A percentile compares a stretch with the other conserved stretches of the same genome.
phyloP scores from a whole-genome alignment of 176 grass and related monocot genomes.

The Phragmites australis region DNA sequence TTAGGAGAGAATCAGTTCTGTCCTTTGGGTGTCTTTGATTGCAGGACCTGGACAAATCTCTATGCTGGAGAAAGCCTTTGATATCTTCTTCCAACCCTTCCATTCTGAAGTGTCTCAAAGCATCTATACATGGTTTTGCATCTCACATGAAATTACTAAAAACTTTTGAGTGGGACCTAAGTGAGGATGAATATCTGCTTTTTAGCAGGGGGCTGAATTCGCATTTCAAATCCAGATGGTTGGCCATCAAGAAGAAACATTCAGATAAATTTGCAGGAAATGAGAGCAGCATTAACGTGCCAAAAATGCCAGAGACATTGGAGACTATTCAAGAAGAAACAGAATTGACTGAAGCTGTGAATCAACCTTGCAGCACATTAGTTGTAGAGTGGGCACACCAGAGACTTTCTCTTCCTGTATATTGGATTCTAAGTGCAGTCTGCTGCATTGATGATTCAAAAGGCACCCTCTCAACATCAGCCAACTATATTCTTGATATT shows the following conservation, averaged over 20 bases:
- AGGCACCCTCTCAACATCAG: slow-evolving; percentile 25
- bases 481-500: slow-evolving; percentile 48
- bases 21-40: slow-evolving; percentile 63
- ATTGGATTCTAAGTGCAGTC: slow-evolving; percentile 91
- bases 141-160: slow-evolving; percentile 44
- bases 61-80: slow-evolving; percentile 66
- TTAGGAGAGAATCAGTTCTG: slow-evolving; percentile 68
- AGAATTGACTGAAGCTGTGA: slow-evolving; percentile 49
- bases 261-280: slow-evolving; percentile 47
- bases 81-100: slow-evolving; percentile 61
- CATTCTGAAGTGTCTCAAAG: slow-evolving; percentile 71
- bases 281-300: slow-evolving; percentile 3
- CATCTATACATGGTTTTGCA: slow-evolving; percentile 55
- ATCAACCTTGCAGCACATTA: slow-evolving; percentile 49
- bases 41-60: slow-evolving; percentile 65
- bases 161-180: slow-evolving; percentile 62
- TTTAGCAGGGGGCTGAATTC: slow-evolving; percentile 70
- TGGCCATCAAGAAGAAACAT: slow-evolving; percentile 68
- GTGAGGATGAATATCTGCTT: slow-evolving; percentile 69
- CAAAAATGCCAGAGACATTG: slow-evolving; percentile 47
- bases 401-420: slow-evolving; percentile 74
- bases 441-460: slow-evolving; percentile 64
- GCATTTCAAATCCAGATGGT: slow-evolving; percentile 90
- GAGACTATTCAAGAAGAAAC: slow-evolving; percentile 86
- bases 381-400: slow-evolving; percentile 72